These are phyloP conservation scores for Panellus pusillus DNA, from an alignment of 768 basidiomycete genomes.

Conservation along the genomic window DNA sequence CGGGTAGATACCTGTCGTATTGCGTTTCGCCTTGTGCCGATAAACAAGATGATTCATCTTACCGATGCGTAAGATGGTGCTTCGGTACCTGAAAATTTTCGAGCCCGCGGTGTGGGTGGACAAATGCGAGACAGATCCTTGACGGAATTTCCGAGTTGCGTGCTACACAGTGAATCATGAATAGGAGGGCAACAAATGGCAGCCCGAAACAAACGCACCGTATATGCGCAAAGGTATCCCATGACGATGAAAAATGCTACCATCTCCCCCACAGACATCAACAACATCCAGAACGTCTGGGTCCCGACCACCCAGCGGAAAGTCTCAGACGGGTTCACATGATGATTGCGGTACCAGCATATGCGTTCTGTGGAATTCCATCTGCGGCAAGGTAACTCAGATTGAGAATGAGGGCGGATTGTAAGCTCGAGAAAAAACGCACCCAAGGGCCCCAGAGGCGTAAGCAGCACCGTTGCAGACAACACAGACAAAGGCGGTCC, in stretches of 20 bases:
- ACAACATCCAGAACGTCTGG: constrained; percentile 5
- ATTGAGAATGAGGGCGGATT: background rate
- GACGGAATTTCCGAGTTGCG: background rate
- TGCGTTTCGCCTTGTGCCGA: background rate
- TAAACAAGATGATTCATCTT: background rate
- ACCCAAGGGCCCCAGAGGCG: constrained; percentile 1
- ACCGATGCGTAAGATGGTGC: constrained; percentile 6
- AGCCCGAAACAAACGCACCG: background rate
- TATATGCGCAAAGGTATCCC: background rate
- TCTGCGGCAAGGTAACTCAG: background rate
- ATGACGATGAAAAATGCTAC: background rate
- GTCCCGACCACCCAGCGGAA: constrained; percentile 6
- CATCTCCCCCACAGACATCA: constrained; percentile 1
- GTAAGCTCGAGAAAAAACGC: background rate
- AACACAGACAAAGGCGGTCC: background rate
- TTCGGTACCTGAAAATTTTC: background rate
- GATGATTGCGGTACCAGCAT: constrained; percentile 6
- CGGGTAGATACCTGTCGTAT: constrained; percentile 6
- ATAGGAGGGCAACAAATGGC: background rate
- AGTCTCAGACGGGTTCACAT: background rate
- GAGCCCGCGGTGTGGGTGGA: background rate
- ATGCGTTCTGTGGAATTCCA: background rate
- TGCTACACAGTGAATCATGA: background rate
- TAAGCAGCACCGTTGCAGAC: background rate
- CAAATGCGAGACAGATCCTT: background rate